A percentile compares a stretch with the other conserved stretches of the same genome.
phyloP scores from a whole-genome alignment of 108 stramenopile species.

The Aurantiochytrium sp. region DNA sequence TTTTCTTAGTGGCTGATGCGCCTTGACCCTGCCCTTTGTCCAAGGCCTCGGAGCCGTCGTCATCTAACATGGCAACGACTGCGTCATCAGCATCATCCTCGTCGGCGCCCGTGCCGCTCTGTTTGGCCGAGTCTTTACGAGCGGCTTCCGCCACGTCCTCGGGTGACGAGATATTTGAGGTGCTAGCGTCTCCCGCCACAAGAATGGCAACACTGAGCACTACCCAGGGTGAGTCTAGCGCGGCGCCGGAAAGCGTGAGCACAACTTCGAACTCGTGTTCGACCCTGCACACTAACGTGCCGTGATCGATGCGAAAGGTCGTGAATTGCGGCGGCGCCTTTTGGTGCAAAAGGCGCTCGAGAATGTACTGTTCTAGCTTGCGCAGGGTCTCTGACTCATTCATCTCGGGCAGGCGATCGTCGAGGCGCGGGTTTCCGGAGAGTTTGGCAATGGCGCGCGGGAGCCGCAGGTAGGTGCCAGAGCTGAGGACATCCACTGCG shows the following conservation, averaged over 20 bases:
- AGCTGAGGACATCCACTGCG: background rate
- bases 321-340: background rate
- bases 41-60: background rate
- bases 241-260: background rate
- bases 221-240: background rate
- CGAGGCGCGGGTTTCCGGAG: slow-evolving; percentile 1
- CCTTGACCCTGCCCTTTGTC: background rate
- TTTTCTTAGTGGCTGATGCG: background rate
- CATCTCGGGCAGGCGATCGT: slow-evolving; percentile 9
- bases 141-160: background rate
- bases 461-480: background rate
- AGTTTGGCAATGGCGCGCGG: background rate
- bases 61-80: background rate
- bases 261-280: slow-evolving; percentile 4
- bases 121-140: too few species aligned
- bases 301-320: background rate
- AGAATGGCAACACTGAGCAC: background rate
- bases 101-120: background rate
- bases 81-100: background rate
- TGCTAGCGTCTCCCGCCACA: background rate
- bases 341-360: background rate
- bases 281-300: background rate
- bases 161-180: background rate
- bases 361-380: background rate
- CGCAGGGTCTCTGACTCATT: background rate